Evolutionary conservation across 1,284 basidiomycete species (phyloP).

Genomic region (Vanrija sp.): DNA sequence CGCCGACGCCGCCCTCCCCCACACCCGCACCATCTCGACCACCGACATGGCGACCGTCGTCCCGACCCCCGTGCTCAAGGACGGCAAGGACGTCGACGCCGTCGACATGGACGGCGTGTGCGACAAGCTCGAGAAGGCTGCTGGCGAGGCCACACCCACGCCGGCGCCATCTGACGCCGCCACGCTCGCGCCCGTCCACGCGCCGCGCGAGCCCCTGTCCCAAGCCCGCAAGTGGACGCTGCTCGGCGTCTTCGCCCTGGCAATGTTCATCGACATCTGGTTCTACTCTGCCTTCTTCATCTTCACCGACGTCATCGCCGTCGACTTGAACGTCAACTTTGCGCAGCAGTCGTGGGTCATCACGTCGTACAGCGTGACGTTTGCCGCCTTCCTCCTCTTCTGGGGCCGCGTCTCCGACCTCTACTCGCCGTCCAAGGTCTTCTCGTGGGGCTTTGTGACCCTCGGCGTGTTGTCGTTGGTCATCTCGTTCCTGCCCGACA

Average conservation of each 20-base stretch:
- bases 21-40: not conserved
- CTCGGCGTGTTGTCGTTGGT: conserved; percentile 30
- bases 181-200: too few species aligned
- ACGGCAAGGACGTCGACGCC: too few species aligned
- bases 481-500: conserved; percentile 34
- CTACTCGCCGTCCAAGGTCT: conserved; percentile 35
- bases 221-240: conserved; percentile 29
- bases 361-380: conserved; percentile 40
- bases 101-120: too few species aligned
- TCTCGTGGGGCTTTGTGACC: conserved; percentile 29
- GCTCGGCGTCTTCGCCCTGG: conserved; percentile 24
- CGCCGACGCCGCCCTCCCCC: not conserved
- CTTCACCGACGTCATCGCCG: conserved; percentile 14
- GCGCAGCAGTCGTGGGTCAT: conserved; percentile 17
- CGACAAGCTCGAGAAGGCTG: too few species aligned
- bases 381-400: conserved; percentile 37
- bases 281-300: conserved; percentile 22
- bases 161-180: too few species aligned
- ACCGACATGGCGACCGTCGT: not conserved
- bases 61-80: too few species aligned
- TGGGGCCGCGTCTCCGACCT: conserved; percentile 41
- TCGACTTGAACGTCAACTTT: conserved; percentile 15
- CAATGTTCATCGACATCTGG: conserved; percentile 32
- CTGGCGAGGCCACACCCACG: too few species aligned
- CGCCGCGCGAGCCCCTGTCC: not conserved